These are phyloP conservation scores for Ambrosia trifida DNA, from an alignment of 129 eudicot genomes.

Conservation along the genomic window DNA sequence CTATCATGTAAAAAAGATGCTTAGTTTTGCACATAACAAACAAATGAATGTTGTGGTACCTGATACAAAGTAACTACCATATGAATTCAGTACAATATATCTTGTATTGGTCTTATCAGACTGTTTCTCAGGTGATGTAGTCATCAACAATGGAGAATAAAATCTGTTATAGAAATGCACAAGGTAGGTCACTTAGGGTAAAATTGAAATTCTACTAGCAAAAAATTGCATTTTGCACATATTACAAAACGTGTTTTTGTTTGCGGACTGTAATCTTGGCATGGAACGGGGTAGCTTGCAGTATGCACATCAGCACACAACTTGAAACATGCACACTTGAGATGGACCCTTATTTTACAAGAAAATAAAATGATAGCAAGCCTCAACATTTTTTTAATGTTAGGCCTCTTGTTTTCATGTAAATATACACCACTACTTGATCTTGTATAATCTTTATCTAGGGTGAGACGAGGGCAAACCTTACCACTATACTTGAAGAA, in stretches of 20 bases:
- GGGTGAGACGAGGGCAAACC: too few species aligned
- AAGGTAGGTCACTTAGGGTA: neutral
- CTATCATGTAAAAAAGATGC: conserved; percentile 2
- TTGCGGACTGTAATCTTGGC: neutral
- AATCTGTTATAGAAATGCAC: neutral
- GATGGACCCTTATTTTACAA: conserved; percentile 12
- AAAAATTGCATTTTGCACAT: neutral
- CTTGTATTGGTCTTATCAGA: conserved; percentile 5
- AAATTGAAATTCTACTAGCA: neutral
- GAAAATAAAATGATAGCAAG: neutral
- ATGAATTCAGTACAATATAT: neutral
- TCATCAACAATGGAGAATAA: conserved; percentile 1
- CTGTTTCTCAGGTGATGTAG: conserved; percentile 2
- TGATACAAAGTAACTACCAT: conserved; percentile 17
- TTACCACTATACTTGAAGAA: too few species aligned
- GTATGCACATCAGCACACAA: neutral
- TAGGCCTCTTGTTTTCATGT: conserved; percentile 16
- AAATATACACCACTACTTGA: neutral
- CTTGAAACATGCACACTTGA: conserved; percentile 3
- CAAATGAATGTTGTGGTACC: neutral
- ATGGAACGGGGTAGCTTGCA: neutral
- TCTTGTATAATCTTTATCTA: neutral
- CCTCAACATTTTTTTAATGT: neutral
- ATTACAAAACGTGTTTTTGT: neutral
- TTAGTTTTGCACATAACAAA: conserved; percentile 6